Conservation (phyloP, 2,329 filamentous ascomycete species). For the Colletotrichum coccodes region DNA sequence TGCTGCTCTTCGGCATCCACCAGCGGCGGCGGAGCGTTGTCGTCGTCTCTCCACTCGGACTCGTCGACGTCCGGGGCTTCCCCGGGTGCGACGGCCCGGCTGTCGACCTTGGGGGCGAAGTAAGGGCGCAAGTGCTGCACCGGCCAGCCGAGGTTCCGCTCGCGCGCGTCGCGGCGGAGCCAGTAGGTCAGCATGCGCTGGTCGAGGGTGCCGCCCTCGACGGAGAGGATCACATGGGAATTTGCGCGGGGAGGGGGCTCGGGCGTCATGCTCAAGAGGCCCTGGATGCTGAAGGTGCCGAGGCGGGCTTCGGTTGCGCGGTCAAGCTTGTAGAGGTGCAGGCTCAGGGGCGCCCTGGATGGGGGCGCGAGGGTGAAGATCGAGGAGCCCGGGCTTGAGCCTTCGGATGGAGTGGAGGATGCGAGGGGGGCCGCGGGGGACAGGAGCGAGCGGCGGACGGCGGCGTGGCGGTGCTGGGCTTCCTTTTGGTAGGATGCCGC, state of each 20-base stretch:
- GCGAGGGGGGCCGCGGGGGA: constrained; percentile 45
- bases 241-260: constrained; percentile 33
- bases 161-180: constrained; percentile 53
- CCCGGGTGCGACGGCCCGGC: background rate
- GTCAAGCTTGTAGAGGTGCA: constrained; percentile 26
- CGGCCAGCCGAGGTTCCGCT: constrained; percentile 43
- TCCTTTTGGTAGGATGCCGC: constrained; percentile 71
- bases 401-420: constrained; percentile 46
- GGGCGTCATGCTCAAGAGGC: constrained; percentile 28
- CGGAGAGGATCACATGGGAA: constrained; percentile 47
- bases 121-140: constrained; percentile 32
- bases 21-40: constrained; percentile 7
- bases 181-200: constrained; percentile 44
- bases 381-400: constrained; percentile 53
- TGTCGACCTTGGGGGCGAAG: constrained; percentile 22
- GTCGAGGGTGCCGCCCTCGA: constrained; percentile 45
- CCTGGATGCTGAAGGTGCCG: constrained; percentile 26
- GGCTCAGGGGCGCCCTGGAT: constrained; percentile 39
- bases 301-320: constrained; percentile 42
- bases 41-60: background rate
- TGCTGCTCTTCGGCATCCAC: background rate
- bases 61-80: background rate
- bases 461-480: constrained; percentile 50
- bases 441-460: constrained; percentile 45
- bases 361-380: constrained; percentile 62